A percentile compares a stretch with the other conserved stretches of the same genome.
Evolutionary conservation across 2,329 filamentous ascomycete species (phyloP).

Genomic region (Apiospora aurea): DNA sequence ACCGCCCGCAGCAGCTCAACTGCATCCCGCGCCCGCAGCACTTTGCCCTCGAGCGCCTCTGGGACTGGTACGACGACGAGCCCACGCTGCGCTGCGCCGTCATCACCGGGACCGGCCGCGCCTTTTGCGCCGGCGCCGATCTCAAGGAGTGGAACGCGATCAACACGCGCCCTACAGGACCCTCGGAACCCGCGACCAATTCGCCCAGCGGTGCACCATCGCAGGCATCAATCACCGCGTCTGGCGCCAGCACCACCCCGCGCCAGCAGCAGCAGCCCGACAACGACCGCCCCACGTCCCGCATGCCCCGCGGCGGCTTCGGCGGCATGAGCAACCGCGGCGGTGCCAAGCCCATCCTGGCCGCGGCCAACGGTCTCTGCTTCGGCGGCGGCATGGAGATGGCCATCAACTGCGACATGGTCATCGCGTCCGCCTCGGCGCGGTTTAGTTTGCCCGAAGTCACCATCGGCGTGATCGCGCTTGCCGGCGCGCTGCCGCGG

Average conservation of each 20-base stretch:
- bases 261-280: background rate
- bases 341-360: constrained; percentile 78
- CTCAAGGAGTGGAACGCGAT: constrained; percentile 68
- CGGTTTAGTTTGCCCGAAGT: constrained; percentile 76
- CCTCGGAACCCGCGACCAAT: constrained; percentile 19
- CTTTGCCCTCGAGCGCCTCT: constrained; percentile 56
- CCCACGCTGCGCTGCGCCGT: constrained; percentile 67
- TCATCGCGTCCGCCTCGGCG: constrained; percentile 66
- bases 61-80: constrained; percentile 69
- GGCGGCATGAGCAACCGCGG: constrained; percentile 70
- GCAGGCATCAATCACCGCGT: background rate
- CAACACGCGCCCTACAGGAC: constrained; percentile 39
- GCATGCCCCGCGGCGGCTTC: constrained; percentile 60
- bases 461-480: constrained; percentile 72
- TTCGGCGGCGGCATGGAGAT: constrained; percentile 82
- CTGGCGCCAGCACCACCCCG: constrained; percentile 24
- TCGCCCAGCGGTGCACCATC: background rate
- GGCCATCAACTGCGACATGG: constrained; percentile 74
- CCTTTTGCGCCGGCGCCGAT: constrained; percentile 74
- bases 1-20: constrained; percentile 66
- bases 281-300: constrained; percentile 30
- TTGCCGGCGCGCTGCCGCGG: constrained; percentile 74
- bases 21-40: constrained; percentile 59
- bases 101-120: constrained; percentile 67
- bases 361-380: constrained; percentile 78